These are phyloP conservation scores for Candida awuae DNA, from an alignment of 805 yeast species.

Conservation along the genomic window DNA sequence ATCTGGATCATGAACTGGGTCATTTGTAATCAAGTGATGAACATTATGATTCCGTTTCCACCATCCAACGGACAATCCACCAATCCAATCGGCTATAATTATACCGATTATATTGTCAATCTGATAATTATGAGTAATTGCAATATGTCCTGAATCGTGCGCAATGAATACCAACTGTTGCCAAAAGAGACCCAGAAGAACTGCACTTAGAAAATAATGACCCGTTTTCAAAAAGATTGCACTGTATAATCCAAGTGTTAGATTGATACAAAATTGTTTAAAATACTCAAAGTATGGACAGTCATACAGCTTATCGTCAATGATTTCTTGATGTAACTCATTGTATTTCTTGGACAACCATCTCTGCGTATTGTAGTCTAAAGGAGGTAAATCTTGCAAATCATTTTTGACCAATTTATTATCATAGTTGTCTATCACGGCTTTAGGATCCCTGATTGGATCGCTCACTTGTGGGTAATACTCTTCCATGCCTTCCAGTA, in stretches of 20 bases:
- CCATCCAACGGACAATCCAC: conserved; percentile 91
- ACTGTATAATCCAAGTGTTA: conserved; percentile 42
- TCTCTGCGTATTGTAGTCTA: conserved; percentile 63
- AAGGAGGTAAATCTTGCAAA: conserved; percentile 46
- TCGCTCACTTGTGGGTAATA: conserved; percentile 28
- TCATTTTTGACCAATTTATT: conserved; percentile 48
- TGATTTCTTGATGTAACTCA: conserved; percentile 47
- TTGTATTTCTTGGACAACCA: conserved; percentile 49
- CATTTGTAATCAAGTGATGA: conserved; percentile 88
- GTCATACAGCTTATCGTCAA: conserved; percentile 53
- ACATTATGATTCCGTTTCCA: conserved; percentile 92
- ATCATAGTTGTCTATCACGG: conserved; percentile 50
- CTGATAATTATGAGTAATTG: conserved; percentile 74
- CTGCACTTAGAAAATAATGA: conserved; percentile 49
- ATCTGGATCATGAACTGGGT: conserved; percentile 91
- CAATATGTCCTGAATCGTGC: conserved; percentile 85
- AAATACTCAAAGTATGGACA: conserved; percentile 69
- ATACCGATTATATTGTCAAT: conserved; percentile 69
- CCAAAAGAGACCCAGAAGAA: conserved; percentile 70
- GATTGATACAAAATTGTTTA: conserved; percentile 59
- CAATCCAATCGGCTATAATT: conserved; percentile 65
- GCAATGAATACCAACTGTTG: conserved; percentile 84
- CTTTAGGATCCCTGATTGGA: conserved; percentile 47
- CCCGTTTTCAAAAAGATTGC: conserved; percentile 39
- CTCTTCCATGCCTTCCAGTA: conserved; percentile 30